Percentiles rank a stretch among this genome's conserved stretches.
Evolutionary conservation across 2,329 filamentous ascomycete genomes (phyloP).

Genomic region (Diplodia intermedia): DNA sequence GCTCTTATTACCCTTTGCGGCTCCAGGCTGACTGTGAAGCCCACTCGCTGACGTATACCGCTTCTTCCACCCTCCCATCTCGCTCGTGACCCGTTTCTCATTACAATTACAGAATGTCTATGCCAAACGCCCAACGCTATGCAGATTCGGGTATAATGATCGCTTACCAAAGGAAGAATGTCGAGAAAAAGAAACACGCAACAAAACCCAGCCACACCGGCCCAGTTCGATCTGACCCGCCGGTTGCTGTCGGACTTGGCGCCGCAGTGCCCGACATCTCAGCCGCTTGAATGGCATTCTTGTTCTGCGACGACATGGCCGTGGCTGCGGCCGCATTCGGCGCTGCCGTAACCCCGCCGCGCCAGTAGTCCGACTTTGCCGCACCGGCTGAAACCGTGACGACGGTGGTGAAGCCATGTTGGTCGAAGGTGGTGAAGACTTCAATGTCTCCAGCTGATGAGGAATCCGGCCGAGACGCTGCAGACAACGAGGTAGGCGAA

Average conservation of each 20-base stretch:
- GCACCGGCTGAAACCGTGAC: slow-evolving; percentile 50
- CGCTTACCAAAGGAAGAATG: slow-evolving; percentile 10
- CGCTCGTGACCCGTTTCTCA: neutral
- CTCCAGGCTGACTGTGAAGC: slow-evolving; percentile 17
- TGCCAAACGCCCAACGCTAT: slow-evolving; percentile 29
- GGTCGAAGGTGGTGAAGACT: slow-evolving; percentile 55
- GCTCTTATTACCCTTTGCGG: slow-evolving; percentile 14
- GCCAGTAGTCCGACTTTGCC: slow-evolving; percentile 54
- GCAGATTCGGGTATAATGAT: slow-evolving; percentile 18
- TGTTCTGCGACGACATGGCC: too few species aligned
- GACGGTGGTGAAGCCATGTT: slow-evolving; percentile 59
- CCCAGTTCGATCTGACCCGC: neutral
- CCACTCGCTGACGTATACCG: slow-evolving; percentile 11
- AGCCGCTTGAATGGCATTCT: slow-evolving; percentile 6
- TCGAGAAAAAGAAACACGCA: slow-evolving; percentile 3
- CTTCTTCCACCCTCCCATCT: neutral
- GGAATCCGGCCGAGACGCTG: slow-evolving; percentile 52
- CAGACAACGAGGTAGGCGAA: slow-evolving; percentile 61
- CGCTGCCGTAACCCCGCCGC: slow-evolving; percentile 53
- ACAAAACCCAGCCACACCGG: slow-evolving; percentile 14
- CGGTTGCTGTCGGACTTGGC: neutral
- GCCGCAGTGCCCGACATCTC: slow-evolving; percentile 9
- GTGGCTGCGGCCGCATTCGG: neutral
- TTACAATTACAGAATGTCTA: slow-evolving; percentile 19
- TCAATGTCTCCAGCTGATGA: slow-evolving; percentile 53